phyloP scores from a whole-genome alignment of 2,329 filamentous ascomycete genomes.

The Chrysoporthe cubensis region DNA sequence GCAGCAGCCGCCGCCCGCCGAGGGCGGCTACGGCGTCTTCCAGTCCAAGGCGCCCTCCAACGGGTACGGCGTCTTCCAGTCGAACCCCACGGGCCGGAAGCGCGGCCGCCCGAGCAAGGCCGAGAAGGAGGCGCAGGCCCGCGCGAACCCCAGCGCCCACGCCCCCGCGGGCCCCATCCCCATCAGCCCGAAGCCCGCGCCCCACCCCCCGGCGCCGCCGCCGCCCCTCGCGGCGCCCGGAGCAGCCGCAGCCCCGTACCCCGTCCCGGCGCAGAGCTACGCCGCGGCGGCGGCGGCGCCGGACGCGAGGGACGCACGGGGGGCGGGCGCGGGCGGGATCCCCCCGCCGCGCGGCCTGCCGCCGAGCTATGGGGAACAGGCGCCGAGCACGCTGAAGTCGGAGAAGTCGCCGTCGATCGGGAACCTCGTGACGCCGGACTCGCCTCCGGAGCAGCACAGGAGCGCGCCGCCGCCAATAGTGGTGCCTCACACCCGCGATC shows the following conservation, averaged over 20 bases:
- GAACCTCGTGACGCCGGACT: constrained; percentile 28
- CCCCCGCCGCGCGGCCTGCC: constrained; percentile 5
- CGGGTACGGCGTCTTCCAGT: constrained; percentile 27
- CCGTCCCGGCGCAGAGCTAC: neutral
- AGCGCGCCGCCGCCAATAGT: constrained; percentile 11
- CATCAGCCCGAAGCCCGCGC: constrained; percentile 29
- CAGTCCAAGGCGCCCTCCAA: constrained; percentile 28
- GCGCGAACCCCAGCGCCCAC: constrained; percentile 30
- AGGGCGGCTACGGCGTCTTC: constrained; percentile 22
- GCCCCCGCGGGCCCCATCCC: constrained; percentile 33
- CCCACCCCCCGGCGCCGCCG: neutral
- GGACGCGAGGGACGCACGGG: constrained; percentile 19
- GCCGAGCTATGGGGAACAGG: constrained; percentile 16
- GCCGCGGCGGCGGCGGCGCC: constrained; percentile 6
- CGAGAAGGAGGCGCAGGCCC: constrained; percentile 37
- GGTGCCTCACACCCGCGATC: constrained; percentile 15
- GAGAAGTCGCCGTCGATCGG: constrained; percentile 30
- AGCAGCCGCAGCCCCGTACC: constrained; percentile 2
- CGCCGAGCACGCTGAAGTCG: constrained; percentile 13
- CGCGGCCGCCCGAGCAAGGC: constrained; percentile 42
- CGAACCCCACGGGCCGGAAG: constrained; percentile 34
- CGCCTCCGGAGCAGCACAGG: constrained; percentile 18
- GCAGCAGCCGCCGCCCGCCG: neutral
- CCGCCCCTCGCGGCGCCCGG: neutral
- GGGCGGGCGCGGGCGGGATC: constrained; percentile 8